These are phyloP conservation scores for Hanseniaspora thailandica DNA, from an alignment of 805 yeast genomes.

Conservation along the genomic window DNA sequence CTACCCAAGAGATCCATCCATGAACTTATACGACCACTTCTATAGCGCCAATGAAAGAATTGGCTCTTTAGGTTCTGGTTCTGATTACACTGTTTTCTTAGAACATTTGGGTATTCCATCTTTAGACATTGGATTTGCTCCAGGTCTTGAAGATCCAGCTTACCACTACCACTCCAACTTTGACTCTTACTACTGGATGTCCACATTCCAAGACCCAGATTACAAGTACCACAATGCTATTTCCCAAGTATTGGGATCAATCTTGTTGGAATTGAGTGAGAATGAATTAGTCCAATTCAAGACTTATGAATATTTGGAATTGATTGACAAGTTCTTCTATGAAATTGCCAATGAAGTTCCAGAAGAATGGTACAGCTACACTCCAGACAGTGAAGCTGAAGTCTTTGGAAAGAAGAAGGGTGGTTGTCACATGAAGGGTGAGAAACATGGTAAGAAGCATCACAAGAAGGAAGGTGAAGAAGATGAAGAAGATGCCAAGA, in stretches of 20 bases:
- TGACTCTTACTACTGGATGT: conserved; percentile 65
- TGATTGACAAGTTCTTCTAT: conserved; percentile 31
- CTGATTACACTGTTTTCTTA: conserved; percentile 53
- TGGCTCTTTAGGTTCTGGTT: conserved; percentile 51
- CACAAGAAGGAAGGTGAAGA: neutral
- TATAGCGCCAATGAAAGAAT: conserved; percentile 26
- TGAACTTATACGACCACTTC: conserved; percentile 31
- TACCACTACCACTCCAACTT: conserved; percentile 70
- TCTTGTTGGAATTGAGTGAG: conserved; percentile 40
- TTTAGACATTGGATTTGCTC: conserved; percentile 46
- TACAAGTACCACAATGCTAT: conserved; percentile 47
- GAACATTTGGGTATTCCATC: conserved; percentile 52
- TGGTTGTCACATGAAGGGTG: neutral
- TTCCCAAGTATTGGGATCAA: conserved; percentile 42
- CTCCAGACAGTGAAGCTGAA: conserved; percentile 15
- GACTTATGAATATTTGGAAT: conserved; percentile 32
- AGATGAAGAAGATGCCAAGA: neutral
- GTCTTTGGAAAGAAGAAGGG: neutral
- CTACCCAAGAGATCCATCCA: conserved; percentile 33
- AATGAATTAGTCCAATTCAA: conserved; percentile 31
- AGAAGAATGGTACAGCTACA: conserved; percentile 28
- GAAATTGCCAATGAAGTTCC: conserved; percentile 32
- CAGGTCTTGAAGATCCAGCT: conserved; percentile 39
- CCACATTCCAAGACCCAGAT: conserved; percentile 48
- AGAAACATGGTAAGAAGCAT: neutral